A percentile compares a stretch with the other conserved stretches of the same genome.
These are phyloP conservation scores for Lactarius pseudohatsudake DNA, from an alignment of 768 basidiomycete species.

Conservation along the genomic window DNA sequence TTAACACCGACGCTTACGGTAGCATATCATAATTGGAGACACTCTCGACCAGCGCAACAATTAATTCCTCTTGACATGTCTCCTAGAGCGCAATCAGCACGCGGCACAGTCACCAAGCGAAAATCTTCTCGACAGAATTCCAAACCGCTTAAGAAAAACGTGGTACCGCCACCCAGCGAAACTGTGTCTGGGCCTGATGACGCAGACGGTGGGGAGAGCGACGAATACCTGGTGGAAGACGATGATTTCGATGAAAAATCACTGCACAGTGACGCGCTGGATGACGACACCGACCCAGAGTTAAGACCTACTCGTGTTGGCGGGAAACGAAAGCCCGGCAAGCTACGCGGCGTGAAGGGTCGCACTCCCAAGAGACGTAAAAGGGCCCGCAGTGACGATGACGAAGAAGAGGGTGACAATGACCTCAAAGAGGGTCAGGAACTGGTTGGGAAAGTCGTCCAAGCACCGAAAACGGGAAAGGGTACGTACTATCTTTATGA, in stretches of 20 bases:
- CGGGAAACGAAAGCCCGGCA: constrained; percentile 34
- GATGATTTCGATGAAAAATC: constrained; percentile 34
- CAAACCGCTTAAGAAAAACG: constrained; percentile 7
- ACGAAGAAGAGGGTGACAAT: constrained; percentile 40
- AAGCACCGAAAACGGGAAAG: constrained; percentile 81
- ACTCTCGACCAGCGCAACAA: not conserved
- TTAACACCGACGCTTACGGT: not conserved
- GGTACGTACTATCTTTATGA: constrained; percentile 45
- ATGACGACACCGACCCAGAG: constrained; percentile 34
- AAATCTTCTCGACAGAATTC: not conserved
- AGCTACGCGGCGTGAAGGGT: constrained; percentile 25
- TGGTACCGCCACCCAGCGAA: not conserved
- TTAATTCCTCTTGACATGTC: constrained; percentile 10
- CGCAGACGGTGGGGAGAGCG: constrained; percentile 14
- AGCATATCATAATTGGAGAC: not conserved
- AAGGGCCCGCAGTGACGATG: constrained; percentile 39
- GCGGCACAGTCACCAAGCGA: constrained; percentile 8
- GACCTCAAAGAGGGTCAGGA: constrained; percentile 64
- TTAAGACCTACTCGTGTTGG: constrained; percentile 11
- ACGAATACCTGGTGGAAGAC: constrained; percentile 30
- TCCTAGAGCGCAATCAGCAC: constrained; percentile 22
- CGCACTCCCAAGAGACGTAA: constrained; percentile 29
- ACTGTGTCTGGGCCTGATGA: constrained; percentile 19
- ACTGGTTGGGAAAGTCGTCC: constrained; percentile 71
- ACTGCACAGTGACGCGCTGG: constrained; percentile 40